Evolutionary conservation across 768 basidiomycete species (phyloP), one percentile per base, ranked within the genome.

Genomic region (Mycena vulgaris): DNA sequence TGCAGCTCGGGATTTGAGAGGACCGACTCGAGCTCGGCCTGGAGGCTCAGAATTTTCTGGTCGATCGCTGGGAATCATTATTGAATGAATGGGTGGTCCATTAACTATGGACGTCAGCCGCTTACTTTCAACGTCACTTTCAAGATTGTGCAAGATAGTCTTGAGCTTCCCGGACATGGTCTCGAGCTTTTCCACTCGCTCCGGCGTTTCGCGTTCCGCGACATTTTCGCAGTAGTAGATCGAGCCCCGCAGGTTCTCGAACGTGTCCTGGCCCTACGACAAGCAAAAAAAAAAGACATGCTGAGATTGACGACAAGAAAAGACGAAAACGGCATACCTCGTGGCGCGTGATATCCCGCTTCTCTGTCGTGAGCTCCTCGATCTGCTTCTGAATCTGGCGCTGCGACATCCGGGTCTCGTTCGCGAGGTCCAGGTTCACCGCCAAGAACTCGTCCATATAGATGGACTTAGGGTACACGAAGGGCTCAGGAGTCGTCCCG

Each of bases 371-470:
- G 35, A 93, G 77, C 33, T 78, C 80, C 60, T 85, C 81, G 27
- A 91, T 85, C 63, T 91, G 85, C 21, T 81, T 82, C 9, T 81
- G 68, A 62, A 91, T 83, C 30, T 84, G 80, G 16, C 79, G 74
- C 71, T 87, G 82, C 48, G 75, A 49, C 14, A 60, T 69, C 37
- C 82, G 73, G 64, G 85, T 87, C 61, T 81, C 74, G 56, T 84
- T 81, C 3, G 82, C 80, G 21, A 86, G 31, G n/a, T 84, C 83
- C 5, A 88, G 72, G 47, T 93, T 93, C 57, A 86, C 84, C 56
- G 83, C 83, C 70, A 95, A 72, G 73, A 94, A 95, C 58, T 90
- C 88, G 75, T 95, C 94, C 52, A 95, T 82, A 76, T 89, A 94
- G 53, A 95, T 82, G 23, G 83, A 82, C 72, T 87, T 88, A 2